Base-by-base conservation (phyloP, 345 rosid genomes). In the Carallia pectinifolia region DNA sequence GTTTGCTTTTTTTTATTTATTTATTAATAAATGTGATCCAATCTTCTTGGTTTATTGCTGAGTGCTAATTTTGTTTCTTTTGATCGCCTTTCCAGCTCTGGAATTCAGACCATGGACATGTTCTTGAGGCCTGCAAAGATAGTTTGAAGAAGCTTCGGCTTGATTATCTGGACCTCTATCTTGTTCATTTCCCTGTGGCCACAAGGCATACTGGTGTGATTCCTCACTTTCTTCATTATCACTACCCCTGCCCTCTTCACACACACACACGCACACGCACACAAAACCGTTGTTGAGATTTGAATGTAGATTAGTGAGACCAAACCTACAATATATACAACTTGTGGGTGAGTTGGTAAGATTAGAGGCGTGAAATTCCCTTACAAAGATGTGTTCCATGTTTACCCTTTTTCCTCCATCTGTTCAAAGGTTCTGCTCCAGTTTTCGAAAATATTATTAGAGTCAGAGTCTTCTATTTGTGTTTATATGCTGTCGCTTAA, bases 91-190 rank as follows among this genome's bases (percentile, higher is more conserved):
- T 62, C 63, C 87, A 93, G 98, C 89, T 93, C 15, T 93, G 98
- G 98, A 93, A 91, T 75, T 89, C 97, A n/a, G 96, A 93, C 66
- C 98, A 93, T 55, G 93, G 93, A 5, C 98, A 93, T 79, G 94
- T 87, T 52, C 53, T 83, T 7, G 97, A 91, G 83, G 97, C 97
- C 4, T 93, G 94, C 81, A 88, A 85, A 72, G 92, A 84, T 74
- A 91, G 98, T 77, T 82, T 91, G 67, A 88, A 91, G 80, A 91
- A 93, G 77, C 96, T 93, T 61, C 91, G 77, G 84, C 89, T 91
- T 52, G 91, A 93, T 68, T 93, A 91, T 72, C 86, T 93, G 54
- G 98, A 93, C 69, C 89, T 93, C 67, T 93, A 80, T 79, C 98
- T 93, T 3, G 64, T 91, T 80, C 97, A 93, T 84, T 91, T 91